A percentile compares a stretch with the other conserved stretches of the same genome.
Evolutionary conservation across 2,329 filamentous ascomycete species (phyloP).

Genomic region (Domatiomyces catenatus): DNA sequence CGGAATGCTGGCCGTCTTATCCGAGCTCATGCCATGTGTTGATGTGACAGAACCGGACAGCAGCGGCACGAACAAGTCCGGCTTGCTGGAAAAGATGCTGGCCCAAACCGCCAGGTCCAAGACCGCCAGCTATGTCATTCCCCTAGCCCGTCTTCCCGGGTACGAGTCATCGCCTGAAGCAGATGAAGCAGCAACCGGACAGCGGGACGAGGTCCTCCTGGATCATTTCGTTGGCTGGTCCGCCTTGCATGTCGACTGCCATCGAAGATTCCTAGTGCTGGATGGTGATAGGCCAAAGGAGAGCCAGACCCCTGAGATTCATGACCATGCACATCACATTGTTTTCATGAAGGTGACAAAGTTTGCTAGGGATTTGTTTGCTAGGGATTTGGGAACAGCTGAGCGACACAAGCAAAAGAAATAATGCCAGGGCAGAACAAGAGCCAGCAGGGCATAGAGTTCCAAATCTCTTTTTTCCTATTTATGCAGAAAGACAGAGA

Average conservation of each 20-base stretch:
- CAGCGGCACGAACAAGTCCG: neutral
- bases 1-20: neutral
- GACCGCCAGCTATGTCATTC: neutral
- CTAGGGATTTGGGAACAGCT: no score
- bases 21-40: neutral
- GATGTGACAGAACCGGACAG: neutral
- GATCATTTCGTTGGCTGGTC: slow-evolving; percentile 10
- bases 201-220: slow-evolving; percentile 6
- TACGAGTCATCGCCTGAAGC: neutral
- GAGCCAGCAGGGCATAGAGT: neutral
- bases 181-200: neutral
- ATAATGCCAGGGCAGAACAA: neutral
- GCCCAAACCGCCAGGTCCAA: neutral
- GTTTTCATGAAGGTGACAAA: neutral
- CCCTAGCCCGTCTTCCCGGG: neutral
- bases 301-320: neutral
- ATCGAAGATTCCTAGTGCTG: slow-evolving; percentile 5
- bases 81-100: neutral
- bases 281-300: slow-evolving; percentile 5
- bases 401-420: neutral
- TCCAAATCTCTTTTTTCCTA: no score
- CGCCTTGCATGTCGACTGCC: slow-evolving; percentile 1
- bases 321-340: slow-evolving; percentile 5
- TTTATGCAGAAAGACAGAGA: no score
- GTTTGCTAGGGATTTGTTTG: no score